phyloP scores from a whole-genome alignment of 2,329 filamentous ascomycete species.

The Pseudofabraea citricarpa region DNA sequence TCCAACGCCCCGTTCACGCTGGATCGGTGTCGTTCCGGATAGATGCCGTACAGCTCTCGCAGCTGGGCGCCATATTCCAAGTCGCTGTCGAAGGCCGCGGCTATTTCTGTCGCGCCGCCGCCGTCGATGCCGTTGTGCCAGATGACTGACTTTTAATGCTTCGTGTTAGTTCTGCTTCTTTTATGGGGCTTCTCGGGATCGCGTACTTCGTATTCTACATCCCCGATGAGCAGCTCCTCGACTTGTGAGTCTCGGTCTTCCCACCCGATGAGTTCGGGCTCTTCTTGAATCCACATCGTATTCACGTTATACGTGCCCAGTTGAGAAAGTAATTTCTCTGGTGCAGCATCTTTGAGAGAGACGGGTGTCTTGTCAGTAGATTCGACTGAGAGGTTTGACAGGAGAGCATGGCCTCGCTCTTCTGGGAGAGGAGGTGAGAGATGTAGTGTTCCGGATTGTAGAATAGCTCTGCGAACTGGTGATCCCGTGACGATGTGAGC shows the following conservation, averaged over 20 bases:
- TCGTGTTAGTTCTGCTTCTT: too few relatives aligned
- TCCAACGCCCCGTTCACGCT: slow-evolving; percentile 36
- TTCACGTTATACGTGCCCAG: slow-evolving; percentile 32
- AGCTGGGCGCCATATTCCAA: slow-evolving; percentile 29
- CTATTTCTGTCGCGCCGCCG: slow-evolving; percentile 28
- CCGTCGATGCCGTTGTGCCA: slow-evolving; percentile 39
- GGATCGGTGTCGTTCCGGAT: slow-evolving; percentile 32
- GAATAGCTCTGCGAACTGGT: slow-evolving; percentile 28
- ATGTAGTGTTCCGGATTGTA: slow-evolving; percentile 37
- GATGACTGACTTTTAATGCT: slow-evolving; percentile 37
- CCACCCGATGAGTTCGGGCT: slow-evolving; percentile 33
- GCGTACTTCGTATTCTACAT: slow-evolving; percentile 37
- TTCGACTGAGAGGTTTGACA: too few relatives aligned
- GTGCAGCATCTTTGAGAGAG: too few relatives aligned
- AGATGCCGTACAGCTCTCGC: slow-evolving; percentile 36
- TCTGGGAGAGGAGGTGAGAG: slow-evolving; percentile 37
- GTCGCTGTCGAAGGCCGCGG: slow-evolving; percentile 26
- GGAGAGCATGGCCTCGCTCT: slow-evolving; percentile 26
- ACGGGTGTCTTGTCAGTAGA: too few relatives aligned
- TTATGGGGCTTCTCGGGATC: too few relatives aligned
- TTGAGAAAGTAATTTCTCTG: slow-evolving; percentile 28
- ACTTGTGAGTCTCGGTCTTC: slow-evolving; percentile 27
- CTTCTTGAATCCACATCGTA: slow-evolving; percentile 37
- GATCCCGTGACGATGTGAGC: slow-evolving; percentile 33
- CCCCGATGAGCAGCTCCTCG: slow-evolving; percentile 35